Base-by-base conservation (phyloP, 306 rosid genomes). In the Malus fusca region DNA sequence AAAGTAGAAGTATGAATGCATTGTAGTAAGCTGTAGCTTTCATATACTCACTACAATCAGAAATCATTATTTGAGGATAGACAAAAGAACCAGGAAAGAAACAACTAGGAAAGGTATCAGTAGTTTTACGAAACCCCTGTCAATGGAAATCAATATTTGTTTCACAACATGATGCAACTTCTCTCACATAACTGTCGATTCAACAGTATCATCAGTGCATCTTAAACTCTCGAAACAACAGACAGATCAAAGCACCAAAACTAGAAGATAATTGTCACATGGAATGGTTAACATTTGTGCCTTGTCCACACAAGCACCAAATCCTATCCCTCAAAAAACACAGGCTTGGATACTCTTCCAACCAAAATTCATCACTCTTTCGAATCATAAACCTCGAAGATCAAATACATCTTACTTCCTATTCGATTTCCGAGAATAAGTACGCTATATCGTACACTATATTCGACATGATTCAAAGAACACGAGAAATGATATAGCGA, bases 1-100 rank as follows among this genome's bases (percentile, higher is more conserved):
- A 26, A 72, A 83, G 74, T 69, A 73, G 40, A 21, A 62, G 30
- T 6, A 53, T 66, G 53, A 78, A 77, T 84, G 28, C 21, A 64
- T 5, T 2, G 43, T n/a, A 0, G 43, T 12, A 63, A 28, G 61
- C 15, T 26, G 9, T 5, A 30, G 28, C 42, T 4, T 21, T 37
- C 68, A 64, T 5, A 11, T 51, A 48, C 61, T 28, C 33, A 44
- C 19, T 30, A 48, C 46, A 69, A 26, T 9, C 22, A 11, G 17
- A 66, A 28, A 71, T 22, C 19, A 59, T 64, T 67, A 31, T 26
- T 74, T 42, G 63, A 71, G 22, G 13, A 81, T 56, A 8, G 30
- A 60, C 23, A 43, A 42, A 42, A 28, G 11, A 30, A 56, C 51
- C 37, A 5, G 59, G n/a, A 48, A 13, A 66, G 48, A 22, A 64